These are phyloP conservation scores for Chlorella sp. DNA, from an alignment of 139 green algal species.

Conservation along the genomic window DNA sequence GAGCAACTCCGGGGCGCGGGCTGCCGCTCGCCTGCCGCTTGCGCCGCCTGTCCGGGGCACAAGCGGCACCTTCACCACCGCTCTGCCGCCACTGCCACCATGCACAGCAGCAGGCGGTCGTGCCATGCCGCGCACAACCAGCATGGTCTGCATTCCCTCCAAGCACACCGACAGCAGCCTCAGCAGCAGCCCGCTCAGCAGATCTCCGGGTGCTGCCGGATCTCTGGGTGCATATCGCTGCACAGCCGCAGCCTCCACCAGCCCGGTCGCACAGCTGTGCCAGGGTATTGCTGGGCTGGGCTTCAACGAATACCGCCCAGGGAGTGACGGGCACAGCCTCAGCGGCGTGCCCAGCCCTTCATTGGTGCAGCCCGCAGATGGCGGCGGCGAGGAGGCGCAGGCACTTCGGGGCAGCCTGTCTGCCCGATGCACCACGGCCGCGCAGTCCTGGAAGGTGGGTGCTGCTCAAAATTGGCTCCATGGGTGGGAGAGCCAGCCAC, in stretches of 20 bases:
- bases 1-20: too few relatives aligned
- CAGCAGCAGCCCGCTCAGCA: background rate
- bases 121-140: background rate
- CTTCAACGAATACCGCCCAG: background rate
- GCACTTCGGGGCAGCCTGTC: background rate
- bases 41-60: background rate
- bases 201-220: background rate
- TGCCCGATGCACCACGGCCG: background rate
- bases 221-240: too few relatives aligned
- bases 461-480: background rate
- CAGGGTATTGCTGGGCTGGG: background rate
- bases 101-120: background rate
- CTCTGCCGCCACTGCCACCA: background rate
- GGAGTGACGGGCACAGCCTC: background rate
- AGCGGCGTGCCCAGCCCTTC: background rate
- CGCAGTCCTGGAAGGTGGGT: background rate
- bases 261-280: background rate
- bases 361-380: background rate
- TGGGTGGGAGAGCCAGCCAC: too few relatives aligned
- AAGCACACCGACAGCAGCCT: background rate
- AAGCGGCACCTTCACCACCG: background rate
- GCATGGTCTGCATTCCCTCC: background rate
- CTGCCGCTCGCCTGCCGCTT: background rate
- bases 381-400: background rate
- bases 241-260: background rate